These are phyloP conservation scores for Aspergillus hiratsukae DNA, from an alignment of 2,329 filamentous ascomycete genomes.

Conservation along the genomic window DNA sequence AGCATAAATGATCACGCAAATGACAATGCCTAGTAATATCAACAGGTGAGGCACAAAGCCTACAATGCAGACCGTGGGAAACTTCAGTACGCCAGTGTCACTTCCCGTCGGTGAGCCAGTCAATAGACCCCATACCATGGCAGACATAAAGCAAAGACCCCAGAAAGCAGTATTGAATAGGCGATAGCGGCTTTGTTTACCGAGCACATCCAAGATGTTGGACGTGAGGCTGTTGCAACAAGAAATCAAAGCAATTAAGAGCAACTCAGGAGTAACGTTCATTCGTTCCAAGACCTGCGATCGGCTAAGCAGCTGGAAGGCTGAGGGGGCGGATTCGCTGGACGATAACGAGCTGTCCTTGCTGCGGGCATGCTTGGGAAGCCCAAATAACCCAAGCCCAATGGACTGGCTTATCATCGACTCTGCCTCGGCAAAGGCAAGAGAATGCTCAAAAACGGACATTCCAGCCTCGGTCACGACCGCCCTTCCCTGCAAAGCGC, in stretches of 20 bases:
- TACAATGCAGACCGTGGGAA: conserved; percentile 91
- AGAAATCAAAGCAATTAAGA: conserved; percentile 83
- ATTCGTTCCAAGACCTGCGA: conserved; percentile 67
- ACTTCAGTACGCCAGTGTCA: conserved; percentile 65
- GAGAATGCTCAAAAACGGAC: conserved; percentile 92
- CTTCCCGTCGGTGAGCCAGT: conserved; percentile 41
- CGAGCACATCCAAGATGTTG: conserved; percentile 74
- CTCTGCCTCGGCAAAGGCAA: conserved; percentile 94
- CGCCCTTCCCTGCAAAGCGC: conserved; percentile 77
- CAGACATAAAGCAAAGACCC: conserved; percentile 83
- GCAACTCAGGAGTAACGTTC: conserved; percentile 84
- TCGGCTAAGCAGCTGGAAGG: conserved; percentile 36
- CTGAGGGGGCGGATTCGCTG: conserved; percentile 23
- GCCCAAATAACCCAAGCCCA: conserved; percentile 62
- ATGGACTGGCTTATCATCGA: conserved; percentile 77
- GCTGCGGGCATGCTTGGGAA: conserved; percentile 41
- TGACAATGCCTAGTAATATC: conserved; percentile 70
- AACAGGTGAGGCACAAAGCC: conserved; percentile 93
- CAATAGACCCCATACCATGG: conserved; percentile 72
- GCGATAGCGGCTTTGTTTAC: conserved; percentile 73
- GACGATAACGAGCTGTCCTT: conserved; percentile 40
- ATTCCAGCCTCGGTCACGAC: conserved; percentile 85
- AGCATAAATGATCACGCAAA: conserved; percentile 72
- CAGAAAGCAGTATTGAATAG: conserved; percentile 83
- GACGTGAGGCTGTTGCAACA: conserved; percentile 84